Evolutionary conservation across 2,329 filamentous ascomycete genomes (phyloP).

Genomic region (Simplicillium aogashimaense): DNA sequence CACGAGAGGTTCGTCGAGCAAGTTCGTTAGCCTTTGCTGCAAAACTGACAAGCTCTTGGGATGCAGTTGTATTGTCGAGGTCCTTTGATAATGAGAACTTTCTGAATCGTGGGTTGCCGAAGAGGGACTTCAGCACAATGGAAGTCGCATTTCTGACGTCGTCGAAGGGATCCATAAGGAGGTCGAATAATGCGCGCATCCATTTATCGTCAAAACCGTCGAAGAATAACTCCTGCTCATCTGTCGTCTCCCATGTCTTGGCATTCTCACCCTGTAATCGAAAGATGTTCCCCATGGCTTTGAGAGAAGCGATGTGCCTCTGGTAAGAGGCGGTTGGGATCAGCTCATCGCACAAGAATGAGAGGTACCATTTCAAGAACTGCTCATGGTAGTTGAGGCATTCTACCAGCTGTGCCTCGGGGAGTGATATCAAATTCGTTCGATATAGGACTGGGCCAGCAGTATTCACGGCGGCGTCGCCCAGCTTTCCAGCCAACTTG

Average conservation of each 20-base stretch:
- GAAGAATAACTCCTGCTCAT: constrained; percentile 29
- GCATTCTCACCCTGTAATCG: constrained; percentile 54
- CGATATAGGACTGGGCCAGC: constrained; percentile 21
- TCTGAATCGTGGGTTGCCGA: constrained; percentile 26
- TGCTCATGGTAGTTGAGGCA: constrained; percentile 40
- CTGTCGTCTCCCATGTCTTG: constrained; percentile 25
- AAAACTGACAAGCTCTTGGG: constrained; percentile 32
- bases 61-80: constrained; percentile 1
- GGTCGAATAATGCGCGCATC: constrained; percentile 60
- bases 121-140: constrained; percentile 37
- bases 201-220: constrained; percentile 37
- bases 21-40: constrained; percentile 42
- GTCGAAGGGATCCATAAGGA: constrained; percentile 84
- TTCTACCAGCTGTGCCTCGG: constrained; percentile 23
- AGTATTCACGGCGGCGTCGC: not conserved
- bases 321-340: constrained; percentile 80
- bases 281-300: constrained; percentile 57
- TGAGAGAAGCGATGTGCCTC: constrained; percentile 73
- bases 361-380: constrained; percentile 67
- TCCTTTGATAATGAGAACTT: constrained; percentile 5
- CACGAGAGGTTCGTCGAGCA: constrained; percentile 65
- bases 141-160: constrained; percentile 63
- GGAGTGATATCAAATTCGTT: constrained; percentile 27
- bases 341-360: constrained; percentile 65
- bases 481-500: constrained; percentile 9